Conservation (phyloP, 306 rosid species). For the Malus domestica region DNA sequence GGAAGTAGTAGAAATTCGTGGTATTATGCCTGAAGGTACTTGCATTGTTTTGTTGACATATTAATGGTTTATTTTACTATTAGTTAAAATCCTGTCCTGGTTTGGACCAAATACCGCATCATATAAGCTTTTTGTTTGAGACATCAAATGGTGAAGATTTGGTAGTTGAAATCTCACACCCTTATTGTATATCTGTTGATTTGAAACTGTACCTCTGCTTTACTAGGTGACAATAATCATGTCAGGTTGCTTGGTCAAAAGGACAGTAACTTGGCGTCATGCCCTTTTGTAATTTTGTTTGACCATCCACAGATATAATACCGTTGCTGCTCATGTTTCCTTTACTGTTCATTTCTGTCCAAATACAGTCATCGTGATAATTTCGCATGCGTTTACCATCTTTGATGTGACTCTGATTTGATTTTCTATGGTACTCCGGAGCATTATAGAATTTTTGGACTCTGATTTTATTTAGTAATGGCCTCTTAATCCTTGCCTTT, state of each 20-base stretch:
- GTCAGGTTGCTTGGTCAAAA: slow-evolving; percentile 2
- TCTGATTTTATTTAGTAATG: not conserved
- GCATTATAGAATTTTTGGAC: too few species aligned
- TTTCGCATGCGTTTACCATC: not conserved
- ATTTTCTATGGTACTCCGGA: too few species aligned
- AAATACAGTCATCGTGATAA: not conserved
- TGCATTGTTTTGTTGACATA: not conserved
- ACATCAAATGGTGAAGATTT: not conserved
- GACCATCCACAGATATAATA: not conserved
- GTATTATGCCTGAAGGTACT: not conserved
- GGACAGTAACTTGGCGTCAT: not conserved
- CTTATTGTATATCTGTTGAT: not conserved
- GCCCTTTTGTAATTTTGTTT: not conserved
- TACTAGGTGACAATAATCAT: not conserved
- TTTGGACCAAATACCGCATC: not conserved
- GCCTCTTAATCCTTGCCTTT: slow-evolving; percentile 1
- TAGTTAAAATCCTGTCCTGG: not conserved
- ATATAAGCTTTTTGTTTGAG: not conserved
- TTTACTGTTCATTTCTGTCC: not conserved
- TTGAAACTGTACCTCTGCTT: not conserved
- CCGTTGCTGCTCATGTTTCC: not conserved
- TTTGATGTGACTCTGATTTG: not conserved
- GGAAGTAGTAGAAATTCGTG: not conserved
- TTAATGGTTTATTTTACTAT: not conserved
- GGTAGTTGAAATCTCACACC: not conserved